phyloP scores from a whole-genome alignment of 306 rosid species.

The Pueraria montana region DNA sequence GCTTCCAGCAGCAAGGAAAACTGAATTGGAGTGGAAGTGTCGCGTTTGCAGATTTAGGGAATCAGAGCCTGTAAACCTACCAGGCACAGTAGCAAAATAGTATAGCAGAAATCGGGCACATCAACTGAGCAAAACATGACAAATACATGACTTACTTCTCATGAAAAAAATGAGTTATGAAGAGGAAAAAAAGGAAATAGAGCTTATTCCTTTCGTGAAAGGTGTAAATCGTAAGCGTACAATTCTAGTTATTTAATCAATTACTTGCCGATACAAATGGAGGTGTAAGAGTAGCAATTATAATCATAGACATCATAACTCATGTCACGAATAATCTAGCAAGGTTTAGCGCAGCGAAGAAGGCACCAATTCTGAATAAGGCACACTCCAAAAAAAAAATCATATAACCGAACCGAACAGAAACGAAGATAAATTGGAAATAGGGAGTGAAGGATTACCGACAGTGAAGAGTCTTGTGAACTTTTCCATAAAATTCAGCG shows the following conservation, averaged over 20 bases:
- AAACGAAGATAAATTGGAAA: conserved; percentile 3
- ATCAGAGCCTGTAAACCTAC: conserved; percentile 14
- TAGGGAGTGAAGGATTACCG: conserved; percentile 58
- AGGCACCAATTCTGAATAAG: background rate
- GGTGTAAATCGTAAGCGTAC: background rate
- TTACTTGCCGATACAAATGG: background rate
- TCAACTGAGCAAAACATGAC: background rate
- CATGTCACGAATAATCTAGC: background rate
- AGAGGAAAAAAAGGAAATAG: conserved; percentile 7
- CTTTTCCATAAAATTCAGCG: conserved; percentile 78
- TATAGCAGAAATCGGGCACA: conserved; percentile 13
- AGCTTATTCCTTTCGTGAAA: background rate
- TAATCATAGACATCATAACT: conserved; percentile 8
- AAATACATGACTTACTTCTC: background rate
- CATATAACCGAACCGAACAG: background rate
- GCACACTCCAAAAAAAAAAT: background rate
- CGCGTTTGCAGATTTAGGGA: background rate
- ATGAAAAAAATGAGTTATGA: background rate
- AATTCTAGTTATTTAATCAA: conserved; percentile 16
- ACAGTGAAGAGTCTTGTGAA: conserved; percentile 66
- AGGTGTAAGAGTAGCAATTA: background rate
- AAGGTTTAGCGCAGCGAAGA: background rate
- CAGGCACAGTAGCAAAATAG: background rate
- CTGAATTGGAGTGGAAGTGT: background rate
- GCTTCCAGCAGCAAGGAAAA: conserved; percentile 26